These are phyloP conservation scores for Mycena leptocephala DNA, from an alignment of 768 basidiomycete species.

Conservation along the genomic window DNA sequence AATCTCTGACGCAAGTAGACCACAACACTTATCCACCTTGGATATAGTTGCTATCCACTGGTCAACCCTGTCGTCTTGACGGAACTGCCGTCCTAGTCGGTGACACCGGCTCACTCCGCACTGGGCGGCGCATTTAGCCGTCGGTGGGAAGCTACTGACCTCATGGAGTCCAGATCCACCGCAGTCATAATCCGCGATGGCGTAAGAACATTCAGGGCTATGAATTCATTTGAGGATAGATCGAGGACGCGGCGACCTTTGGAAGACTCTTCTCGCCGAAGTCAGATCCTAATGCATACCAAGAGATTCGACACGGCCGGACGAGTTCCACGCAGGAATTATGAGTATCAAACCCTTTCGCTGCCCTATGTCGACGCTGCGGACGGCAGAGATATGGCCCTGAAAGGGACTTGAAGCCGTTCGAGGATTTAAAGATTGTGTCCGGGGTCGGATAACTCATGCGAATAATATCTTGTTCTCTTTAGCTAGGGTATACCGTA, in stretches of 20 bases:
- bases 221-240: conserved; percentile 32
- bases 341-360: conserved; percentile 18
- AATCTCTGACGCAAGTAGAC: no score
- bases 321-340: neutral
- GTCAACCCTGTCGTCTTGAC: conserved; percentile 52
- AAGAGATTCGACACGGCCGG: conserved; percentile 62
- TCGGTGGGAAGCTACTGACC: neutral
- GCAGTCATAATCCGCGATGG: conserved; percentile 63
- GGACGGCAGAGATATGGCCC: conserved; percentile 13
- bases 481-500: no score
- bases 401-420: conserved; percentile 5
- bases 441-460: no score
- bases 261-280: conserved; percentile 64
- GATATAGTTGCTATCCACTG: no score
- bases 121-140: conserved; percentile 36
- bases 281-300: conserved; percentile 66
- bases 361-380: neutral
- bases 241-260: conserved; percentile 54
- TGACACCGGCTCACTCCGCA: conserved; percentile 62
- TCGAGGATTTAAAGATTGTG: conserved; percentile 28
- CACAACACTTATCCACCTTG: no score
- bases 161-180: conserved; percentile 50
- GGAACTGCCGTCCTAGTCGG: conserved; percentile 55
- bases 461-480: no score
- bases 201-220: conserved; percentile 44